Evolutionary conservation across 352 stramenopile genomes (phyloP), one percentile per base, ranked within the genome.

Genomic region (Phytophthora pluvialis): DNA sequence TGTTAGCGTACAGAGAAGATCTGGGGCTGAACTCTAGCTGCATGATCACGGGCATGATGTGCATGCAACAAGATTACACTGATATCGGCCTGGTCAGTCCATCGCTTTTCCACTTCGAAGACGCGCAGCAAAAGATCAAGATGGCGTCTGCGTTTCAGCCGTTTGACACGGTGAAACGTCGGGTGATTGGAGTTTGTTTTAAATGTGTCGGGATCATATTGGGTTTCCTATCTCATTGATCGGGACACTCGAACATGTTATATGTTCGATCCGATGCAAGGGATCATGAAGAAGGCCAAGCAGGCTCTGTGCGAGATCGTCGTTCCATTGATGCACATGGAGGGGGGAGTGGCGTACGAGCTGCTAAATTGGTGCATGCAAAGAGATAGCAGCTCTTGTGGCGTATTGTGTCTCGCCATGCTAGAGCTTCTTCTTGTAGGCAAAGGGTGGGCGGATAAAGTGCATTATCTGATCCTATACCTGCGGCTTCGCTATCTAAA

Each of bases 211-310:
- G 32, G n/a, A 4, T 11, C 47, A 3, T 16, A 55, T 18, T 55
- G 31, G 32, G 33, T 44, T 18, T n/a, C 47, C 3, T 55, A 13
- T 9, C 3, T 44, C 4, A 16, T 55, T 32, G 32, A 55, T 18
- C 31, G 16, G 6, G 32, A 55, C 4, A 45, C n/a, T 26, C 31
- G 31, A 2, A 21, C 25, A 0, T 55, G 31, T 16, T 12, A 44
- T 16, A 55, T n/a, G 4, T 44, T 55, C 16, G 47, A 55, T 21
- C 47, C 47, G 0, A 21, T 35, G 9, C 47, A 55, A 32, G 16
- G 32, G 10, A 31, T 1, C 4, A 18, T 55, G n/a, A 42, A 10
- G 10, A 55, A 55, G 4, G 21, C 38, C 12, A 35, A 13, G 3
- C 43, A 18, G 4, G 33, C 11, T 7, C 3, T 55, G 13, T 33